Evolutionary conservation across 2,329 filamentous ascomycete genomes (phyloP).

Genomic region (Cytospora piceicola): DNA sequence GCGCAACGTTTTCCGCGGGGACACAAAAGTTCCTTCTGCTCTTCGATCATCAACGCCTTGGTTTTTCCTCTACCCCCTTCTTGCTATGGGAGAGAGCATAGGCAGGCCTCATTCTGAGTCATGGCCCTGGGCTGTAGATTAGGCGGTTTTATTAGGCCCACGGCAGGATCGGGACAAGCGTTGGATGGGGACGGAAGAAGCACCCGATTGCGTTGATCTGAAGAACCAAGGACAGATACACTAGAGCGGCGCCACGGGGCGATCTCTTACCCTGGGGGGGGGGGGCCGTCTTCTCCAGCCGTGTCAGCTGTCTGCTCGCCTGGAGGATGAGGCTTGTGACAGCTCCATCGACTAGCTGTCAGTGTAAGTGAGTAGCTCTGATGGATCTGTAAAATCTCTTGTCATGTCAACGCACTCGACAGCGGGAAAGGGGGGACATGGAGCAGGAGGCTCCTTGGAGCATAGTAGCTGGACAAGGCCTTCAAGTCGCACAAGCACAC

Average conservation of each 20-base stretch:
- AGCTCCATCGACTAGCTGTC: neutral
- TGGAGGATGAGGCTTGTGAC: neutral
- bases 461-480: neutral
- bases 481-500: neutral
- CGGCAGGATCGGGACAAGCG: slow-evolving; percentile 10
- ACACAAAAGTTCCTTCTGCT: no score
- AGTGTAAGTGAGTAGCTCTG: neutral
- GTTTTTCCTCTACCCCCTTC: no score
- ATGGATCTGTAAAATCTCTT: neutral
- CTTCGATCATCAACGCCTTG: neutral
- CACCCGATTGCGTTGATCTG: slow-evolving; percentile 20
- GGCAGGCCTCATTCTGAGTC: neutral
- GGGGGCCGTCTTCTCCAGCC: neutral
- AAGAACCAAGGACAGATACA: slow-evolving; percentile 13
- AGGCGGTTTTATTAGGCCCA: neutral
- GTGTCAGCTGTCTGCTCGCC: slow-evolving; percentile 12
- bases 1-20: no score
- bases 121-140: neutral
- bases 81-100: neutral
- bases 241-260: slow-evolving; percentile 19
- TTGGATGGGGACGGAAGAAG: slow-evolving; percentile 4
- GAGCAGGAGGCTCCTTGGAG: neutral
- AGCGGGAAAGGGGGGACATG: neutral
- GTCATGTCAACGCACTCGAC: neutral
- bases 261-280: neutral